Conservation (phyloP, 176 grass and related monocot genomes). For the Avena atlantica region DNA sequence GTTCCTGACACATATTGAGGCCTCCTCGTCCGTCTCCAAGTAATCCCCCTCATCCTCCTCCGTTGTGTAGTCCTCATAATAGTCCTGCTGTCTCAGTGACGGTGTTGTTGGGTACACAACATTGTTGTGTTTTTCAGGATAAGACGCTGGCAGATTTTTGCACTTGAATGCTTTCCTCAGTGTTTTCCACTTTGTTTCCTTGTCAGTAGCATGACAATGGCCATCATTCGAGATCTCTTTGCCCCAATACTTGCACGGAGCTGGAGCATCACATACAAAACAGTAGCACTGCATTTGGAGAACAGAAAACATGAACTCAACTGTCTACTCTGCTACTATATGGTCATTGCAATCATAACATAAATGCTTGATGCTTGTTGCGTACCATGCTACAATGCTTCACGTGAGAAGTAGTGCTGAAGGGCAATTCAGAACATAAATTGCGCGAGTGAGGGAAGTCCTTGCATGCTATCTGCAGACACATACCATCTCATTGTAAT, state of each 20-base stretch:
- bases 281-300: conserved; percentile 6
- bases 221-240: background rate
- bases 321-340: background rate
- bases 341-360: background rate
- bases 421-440: background rate
- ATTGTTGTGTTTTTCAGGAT: background rate
- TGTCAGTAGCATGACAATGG: background rate
- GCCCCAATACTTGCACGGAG: background rate
- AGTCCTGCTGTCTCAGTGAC: background rate
- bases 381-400: background rate
- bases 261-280: background rate
- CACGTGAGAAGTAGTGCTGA: background rate
- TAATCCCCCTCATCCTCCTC: background rate
- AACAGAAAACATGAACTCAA: background rate
- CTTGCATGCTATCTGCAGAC: background rate
- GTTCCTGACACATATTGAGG: background rate
- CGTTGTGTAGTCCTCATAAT: background rate
- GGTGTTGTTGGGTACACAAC: background rate
- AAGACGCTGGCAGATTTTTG: background rate
- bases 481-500: background rate
- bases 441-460: background rate
- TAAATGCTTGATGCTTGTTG: background rate
- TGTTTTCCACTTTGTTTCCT: background rate
- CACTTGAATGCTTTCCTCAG: background rate
- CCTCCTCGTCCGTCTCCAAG: background rate